phyloP scores from a whole-genome alignment of 2,329 filamentous ascomycete species.

The Aureobasidium sp. region DNA sequence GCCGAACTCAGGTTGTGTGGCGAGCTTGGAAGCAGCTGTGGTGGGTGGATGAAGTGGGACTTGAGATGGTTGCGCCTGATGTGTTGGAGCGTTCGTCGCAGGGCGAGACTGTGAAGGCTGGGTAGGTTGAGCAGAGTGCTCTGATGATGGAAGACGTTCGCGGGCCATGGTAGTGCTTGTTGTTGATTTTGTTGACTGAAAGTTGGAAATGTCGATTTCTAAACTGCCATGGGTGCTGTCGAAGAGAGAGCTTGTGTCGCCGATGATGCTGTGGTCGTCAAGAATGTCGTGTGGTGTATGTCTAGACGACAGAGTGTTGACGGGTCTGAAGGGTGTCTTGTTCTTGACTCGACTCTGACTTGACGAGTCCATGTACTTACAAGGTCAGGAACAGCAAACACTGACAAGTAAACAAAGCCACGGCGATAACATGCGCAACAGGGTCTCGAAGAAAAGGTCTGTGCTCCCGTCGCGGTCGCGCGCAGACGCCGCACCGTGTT shows the following conservation, averaged over 20 bases:
- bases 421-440: neutral
- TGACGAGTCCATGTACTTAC: neutral
- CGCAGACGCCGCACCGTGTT: neutral
- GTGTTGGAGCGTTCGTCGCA: neutral
- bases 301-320: neutral
- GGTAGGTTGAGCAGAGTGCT: conserved; percentile 16
- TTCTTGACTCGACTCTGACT: neutral
- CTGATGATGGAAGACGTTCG: conserved; percentile 37
- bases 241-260: conserved; percentile 13
- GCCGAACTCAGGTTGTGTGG: conserved; percentile 43
- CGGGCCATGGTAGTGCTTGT: conserved; percentile 37
- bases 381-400: neutral
- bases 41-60: neutral
- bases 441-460: neutral
- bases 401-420: conserved; percentile 4
- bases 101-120: neutral
- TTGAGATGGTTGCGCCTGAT: conserved; percentile 16
- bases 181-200: neutral
- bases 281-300: neutral
- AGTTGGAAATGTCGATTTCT: conserved; percentile 1
- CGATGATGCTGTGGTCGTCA: neutral
- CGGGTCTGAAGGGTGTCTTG: neutral
- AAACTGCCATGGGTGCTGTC: conserved; percentile 10
- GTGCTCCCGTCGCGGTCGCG: neutral
- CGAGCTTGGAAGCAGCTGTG: conserved; percentile 3